phyloP scores from a whole-genome alignment of 306 rosid species.

The Amphicarpaea edgeworthii region DNA sequence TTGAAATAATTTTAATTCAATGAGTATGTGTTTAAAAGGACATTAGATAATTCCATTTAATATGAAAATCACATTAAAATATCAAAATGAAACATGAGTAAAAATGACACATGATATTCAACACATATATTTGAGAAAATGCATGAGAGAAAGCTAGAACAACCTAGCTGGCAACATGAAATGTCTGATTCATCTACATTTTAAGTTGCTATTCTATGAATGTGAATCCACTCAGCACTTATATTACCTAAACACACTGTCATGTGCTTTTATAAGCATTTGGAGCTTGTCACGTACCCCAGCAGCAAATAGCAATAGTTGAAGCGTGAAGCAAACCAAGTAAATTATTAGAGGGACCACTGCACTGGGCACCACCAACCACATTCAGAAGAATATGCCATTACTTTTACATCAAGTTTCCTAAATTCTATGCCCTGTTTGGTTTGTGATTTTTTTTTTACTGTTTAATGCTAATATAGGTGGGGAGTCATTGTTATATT shows the following conservation, averaged over 20 bases:
- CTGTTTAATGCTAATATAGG: no score
- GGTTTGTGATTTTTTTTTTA: neutral
- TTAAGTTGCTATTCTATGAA: neutral
- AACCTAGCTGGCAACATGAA: neutral
- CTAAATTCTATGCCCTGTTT: neutral
- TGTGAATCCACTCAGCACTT: neutral
- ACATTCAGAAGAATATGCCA: neutral
- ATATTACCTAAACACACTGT: neutral
- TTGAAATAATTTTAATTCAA: no score
- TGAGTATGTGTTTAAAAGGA: no score
- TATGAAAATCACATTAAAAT: no score
- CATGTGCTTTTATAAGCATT: neutral
- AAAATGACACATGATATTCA: no score
- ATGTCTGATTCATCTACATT: neutral
- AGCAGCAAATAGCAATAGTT: no score
- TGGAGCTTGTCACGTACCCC: neutral
- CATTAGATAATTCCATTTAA: no score
- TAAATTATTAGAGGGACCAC: constrained; percentile 7
- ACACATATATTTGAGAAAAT: no score
- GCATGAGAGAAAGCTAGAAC: neutral
- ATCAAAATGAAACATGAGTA: no score
- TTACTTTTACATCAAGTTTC: neutral
- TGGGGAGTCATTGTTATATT: no score
- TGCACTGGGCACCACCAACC: neutral
- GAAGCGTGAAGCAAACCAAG: neutral